phyloP scores from a whole-genome alignment of 768 basidiomycete species.

The Amanita muscaria region DNA sequence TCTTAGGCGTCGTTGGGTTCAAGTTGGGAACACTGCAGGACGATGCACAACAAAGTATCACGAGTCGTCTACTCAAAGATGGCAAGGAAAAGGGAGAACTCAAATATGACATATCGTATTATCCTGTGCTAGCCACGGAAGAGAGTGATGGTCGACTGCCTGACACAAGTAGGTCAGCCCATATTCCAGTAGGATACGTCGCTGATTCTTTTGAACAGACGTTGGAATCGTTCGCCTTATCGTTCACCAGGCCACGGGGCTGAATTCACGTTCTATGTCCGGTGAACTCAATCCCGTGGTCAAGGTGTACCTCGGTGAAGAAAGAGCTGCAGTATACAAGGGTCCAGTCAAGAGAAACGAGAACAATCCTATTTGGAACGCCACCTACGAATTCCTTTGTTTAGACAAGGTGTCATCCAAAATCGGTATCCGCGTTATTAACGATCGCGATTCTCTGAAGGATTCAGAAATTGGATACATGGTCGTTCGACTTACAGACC shows the following conservation, averaged over 20 bases:
- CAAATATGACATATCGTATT: conserved; percentile 75
- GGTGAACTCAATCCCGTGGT: conserved; percentile 80
- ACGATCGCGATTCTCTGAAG: conserved; percentile 80
- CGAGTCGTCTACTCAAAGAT: conserved; percentile 62
- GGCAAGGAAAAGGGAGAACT: conserved; percentile 86
- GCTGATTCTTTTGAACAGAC: conserved; percentile 15
- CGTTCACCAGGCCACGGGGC: conserved; percentile 94
- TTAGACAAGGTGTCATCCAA: conserved; percentile 61
- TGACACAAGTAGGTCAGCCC: conserved; percentile 58
- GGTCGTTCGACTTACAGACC: conserved; percentile 67
- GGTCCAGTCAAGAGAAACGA: conserved; percentile 77
- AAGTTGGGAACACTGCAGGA: conserved; percentile 67
- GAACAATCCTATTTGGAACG: conserved; percentile 84
- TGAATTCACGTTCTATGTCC: conserved; percentile 66
- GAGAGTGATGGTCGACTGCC: conserved; percentile 63
- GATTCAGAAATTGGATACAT: conserved; percentile 78
- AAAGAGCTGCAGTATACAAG: conserved; percentile 38
- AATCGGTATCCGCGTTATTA: conserved; percentile 71
- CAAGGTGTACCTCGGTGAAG: conserved; percentile 56
- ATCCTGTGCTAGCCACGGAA: conserved; percentile 74
- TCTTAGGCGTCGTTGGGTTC: conserved; percentile 68
- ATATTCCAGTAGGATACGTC: background rate
- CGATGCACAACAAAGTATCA: conserved; percentile 72
- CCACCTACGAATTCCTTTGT: conserved; percentile 85
- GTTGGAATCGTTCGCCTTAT: conserved; percentile 88